phyloP scores from a whole-genome alignment of 805 yeast genomes.

The fission yeast (Schizosaccharomyces pombe) region DNA sequence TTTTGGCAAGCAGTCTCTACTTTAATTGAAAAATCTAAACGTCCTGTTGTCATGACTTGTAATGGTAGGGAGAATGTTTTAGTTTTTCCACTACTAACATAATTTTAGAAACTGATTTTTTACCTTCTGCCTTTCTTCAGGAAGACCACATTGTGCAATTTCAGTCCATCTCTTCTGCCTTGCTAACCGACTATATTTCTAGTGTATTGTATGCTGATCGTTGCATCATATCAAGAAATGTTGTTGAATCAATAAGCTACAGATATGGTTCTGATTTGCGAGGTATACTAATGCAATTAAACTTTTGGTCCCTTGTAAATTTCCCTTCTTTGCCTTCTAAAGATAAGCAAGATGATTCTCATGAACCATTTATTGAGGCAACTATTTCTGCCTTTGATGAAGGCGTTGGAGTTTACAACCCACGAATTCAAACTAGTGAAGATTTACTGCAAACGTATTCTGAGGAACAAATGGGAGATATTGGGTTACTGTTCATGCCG shows the following conservation, averaged over 20 bases:
- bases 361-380: neutral
- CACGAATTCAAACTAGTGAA: neutral
- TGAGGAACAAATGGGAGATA: neutral
- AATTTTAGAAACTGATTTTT: neutral
- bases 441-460: neutral
- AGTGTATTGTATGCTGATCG: neutral
- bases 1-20: slow-evolving; percentile 58
- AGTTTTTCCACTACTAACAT: neutral
- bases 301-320: neutral
- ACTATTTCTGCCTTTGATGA: neutral
- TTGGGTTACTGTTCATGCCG: neutral
- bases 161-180: neutral
- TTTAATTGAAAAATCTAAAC: slow-evolving; percentile 32
- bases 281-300: neutral
- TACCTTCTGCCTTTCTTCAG: neutral
- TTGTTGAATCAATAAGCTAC: neutral
- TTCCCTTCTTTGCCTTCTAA: neutral
- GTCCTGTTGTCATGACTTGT: slow-evolving; percentile 54
- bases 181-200: neutral
- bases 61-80: slow-evolving; percentile 5
- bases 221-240: neutral
- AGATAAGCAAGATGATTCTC: no score
- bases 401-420: neutral
- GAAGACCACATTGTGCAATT: neutral
- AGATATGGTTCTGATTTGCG: neutral